A percentile compares a stretch with the other conserved stretches of the same genome.
These are phyloP conservation scores for Euphorbia peplus DNA, from an alignment of 345 rosid species.

Conservation along the genomic window DNA sequence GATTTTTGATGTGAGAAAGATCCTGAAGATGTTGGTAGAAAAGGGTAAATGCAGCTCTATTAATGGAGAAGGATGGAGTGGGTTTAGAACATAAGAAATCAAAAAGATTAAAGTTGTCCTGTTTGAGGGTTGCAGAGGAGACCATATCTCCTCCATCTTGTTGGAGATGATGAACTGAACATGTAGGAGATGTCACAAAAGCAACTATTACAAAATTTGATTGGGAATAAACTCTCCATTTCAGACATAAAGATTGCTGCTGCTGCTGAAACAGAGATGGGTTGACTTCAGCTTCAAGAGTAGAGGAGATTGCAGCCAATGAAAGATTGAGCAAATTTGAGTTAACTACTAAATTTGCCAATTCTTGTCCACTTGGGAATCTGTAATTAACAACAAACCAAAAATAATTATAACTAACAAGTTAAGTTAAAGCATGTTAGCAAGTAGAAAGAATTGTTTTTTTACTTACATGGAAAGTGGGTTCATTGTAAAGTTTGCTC, in stretches of 20 bases:
- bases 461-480: constrained; percentile 19
- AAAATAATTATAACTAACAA: no score
- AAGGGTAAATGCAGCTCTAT: constrained; percentile 33
- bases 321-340: constrained; percentile 44
- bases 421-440: neutral
- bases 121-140: constrained; percentile 28
- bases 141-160: constrained; percentile 19
- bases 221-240: constrained; percentile 12
- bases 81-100: constrained; percentile 41
- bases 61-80: constrained; percentile 37
- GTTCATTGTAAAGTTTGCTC: neutral
- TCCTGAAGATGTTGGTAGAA: constrained; percentile 26
- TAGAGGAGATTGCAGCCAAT: constrained; percentile 31
- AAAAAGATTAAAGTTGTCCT: constrained; percentile 20
- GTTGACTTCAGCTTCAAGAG: constrained; percentile 18
- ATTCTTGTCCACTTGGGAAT: constrained; percentile 33
- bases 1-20: constrained; percentile 34
- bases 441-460: no score
- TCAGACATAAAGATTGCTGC: constrained; percentile 15
- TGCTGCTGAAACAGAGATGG: constrained; percentile 10
- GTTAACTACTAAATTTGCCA: constrained; percentile 45
- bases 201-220: constrained; percentile 27
- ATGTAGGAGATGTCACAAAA: constrained; percentile 35
- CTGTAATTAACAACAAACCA: constrained; percentile 20
- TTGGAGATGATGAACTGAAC: constrained; percentile 19